Base-by-base conservation (phyloP, 305 asterid species). In the Fraxinus baroniana region DNA sequence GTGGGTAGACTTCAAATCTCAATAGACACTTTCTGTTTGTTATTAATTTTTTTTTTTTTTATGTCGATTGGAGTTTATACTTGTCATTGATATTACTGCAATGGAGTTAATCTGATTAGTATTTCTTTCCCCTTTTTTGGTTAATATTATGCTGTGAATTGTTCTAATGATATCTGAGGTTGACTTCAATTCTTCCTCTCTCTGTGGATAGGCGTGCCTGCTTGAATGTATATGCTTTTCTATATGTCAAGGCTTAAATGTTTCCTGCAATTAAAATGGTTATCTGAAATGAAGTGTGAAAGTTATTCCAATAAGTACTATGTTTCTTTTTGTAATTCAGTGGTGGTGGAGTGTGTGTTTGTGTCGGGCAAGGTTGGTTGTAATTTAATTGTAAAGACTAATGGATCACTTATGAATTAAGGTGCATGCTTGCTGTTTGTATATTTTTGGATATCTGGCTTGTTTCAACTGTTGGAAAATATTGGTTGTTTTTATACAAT, bases 1-100 rank as follows among this genome's bases (percentile, higher is more conserved):
- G 94, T 90, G 57, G 89, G 46, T 79, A 80, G 68, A 77, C 26
- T 66, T 35, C 30, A 70, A 39, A 64, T 7, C 44, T 77, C 74
- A 78, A 6, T 62, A 44, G 55, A 55, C 26, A 49, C 32, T n/a
- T 26, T 41, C 57, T 73, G 49, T 15, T 72, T 44, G 35, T 15
- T 26, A 62, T 68, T 62, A 4, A 62, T 20, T 62, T 1, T 24
- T 30, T 30, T 28, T 4, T 17, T n/a, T 52, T 52, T 57, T 57
- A 57, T 66, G 73, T 66, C 7, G 36, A 26, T 26, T 66, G 30
- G 73, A 66, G 36, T 22, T 66, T 12, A 66, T 70, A 70, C 2
- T 66, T 68, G 74, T 30, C 44, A 71, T 71, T 30, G 44, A 71
- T 71, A 33, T 71, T 15, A 71, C 24, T 30, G 24, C 13, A 71